These are phyloP conservation scores for Exophiala sp. DNA, from an alignment of 2,329 filamentous ascomycete genomes.

Conservation along the genomic window DNA sequence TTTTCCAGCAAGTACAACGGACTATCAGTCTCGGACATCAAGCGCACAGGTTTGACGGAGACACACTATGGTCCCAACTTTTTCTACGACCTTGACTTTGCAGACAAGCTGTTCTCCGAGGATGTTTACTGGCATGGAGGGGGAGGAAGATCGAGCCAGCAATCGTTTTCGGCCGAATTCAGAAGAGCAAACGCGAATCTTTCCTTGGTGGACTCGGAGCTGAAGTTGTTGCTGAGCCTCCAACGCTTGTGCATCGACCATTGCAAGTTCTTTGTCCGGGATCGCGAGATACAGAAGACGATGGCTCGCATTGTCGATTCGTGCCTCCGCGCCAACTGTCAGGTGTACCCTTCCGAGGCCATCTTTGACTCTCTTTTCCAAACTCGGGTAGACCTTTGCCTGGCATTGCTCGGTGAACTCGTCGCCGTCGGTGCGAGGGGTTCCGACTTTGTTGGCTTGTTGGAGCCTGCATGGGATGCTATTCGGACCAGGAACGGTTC, in stretches of 20 bases:
- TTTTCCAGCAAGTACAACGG: constrained; percentile 71
- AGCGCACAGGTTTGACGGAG: constrained; percentile 62
- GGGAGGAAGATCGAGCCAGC: constrained; percentile 3
- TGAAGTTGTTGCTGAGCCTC: constrained; percentile 72
- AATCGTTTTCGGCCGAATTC: constrained; percentile 68
- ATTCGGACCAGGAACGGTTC: constrained; percentile 50
- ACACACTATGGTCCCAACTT: constrained; percentile 67
- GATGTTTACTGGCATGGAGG: constrained; percentile 74
- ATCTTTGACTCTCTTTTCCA: constrained; percentile 77
- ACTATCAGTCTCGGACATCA: constrained; percentile 70
- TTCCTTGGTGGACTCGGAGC: constrained; percentile 85
- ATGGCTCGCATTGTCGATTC: constrained; percentile 69
- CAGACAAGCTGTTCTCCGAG: constrained; percentile 67
- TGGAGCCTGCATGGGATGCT: constrained; percentile 56
- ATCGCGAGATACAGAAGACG: constrained; percentile 56
- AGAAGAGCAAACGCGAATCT: constrained; percentile 82
- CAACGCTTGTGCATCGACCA: constrained; percentile 81
- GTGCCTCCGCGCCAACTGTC: constrained; percentile 72
- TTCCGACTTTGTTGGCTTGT: constrained; percentile 48
- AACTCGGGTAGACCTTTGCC: constrained; percentile 69
- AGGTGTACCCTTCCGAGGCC: constrained; percentile 64
- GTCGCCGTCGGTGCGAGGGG: constrained; percentile 51
- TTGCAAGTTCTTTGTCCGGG: constrained; percentile 53
- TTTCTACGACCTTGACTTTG: constrained; percentile 75
- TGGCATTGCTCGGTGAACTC: constrained; percentile 75